phyloP scores from a whole-genome alignment of 2,329 filamentous ascomycete species.

The Monilinia vaccinii-corymbosi region DNA sequence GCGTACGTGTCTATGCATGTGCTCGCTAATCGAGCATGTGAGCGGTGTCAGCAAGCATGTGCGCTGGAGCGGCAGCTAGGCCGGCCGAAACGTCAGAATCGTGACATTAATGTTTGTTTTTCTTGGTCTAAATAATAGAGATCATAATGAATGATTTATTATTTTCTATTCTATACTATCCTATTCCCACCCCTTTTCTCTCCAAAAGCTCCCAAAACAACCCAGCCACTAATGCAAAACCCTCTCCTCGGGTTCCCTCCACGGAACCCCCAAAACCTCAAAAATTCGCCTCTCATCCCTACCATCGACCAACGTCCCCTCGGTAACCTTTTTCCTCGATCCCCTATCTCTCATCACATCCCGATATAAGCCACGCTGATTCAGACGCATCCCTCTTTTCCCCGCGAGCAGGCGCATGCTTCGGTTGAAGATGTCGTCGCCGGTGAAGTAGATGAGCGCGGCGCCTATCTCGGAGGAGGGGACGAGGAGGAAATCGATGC shows the following conservation, averaged over 20 bases:
- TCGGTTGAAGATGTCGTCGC: conserved; percentile 89
- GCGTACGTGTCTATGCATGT: too few relatives aligned
- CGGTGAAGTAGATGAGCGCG: conserved; percentile 89
- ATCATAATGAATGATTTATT: too few relatives aligned
- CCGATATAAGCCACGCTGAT: conserved; percentile 71
- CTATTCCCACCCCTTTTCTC: too few relatives aligned
- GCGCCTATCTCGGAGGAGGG: conserved; percentile 72
- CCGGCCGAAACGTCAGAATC: too few relatives aligned
- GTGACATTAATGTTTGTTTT: too few relatives aligned
- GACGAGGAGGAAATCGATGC: conserved; percentile 79
- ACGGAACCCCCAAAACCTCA: conserved; percentile 71
- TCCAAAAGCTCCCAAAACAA: too few relatives aligned
- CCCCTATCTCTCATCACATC: conserved; percentile 52
- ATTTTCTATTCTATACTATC: too few relatives aligned
- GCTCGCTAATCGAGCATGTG: too few relatives aligned
- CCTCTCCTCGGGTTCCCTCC: conserved; percentile 67
- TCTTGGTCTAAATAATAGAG: too few relatives aligned
- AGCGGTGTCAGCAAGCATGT: too few relatives aligned
- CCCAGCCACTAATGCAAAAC: conserved; percentile 47
- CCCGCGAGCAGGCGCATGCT: conserved; percentile 72
- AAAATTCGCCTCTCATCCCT: conserved; percentile 73
- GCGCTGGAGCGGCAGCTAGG: too few relatives aligned
- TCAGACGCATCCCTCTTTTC: conserved; percentile 75
- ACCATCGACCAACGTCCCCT: conserved; percentile 65
- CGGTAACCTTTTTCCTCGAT: conserved; percentile 49